phyloP scores from a whole-genome alignment of 2,329 filamentous ascomycete species.

The Lachnellula hyalina region DNA sequence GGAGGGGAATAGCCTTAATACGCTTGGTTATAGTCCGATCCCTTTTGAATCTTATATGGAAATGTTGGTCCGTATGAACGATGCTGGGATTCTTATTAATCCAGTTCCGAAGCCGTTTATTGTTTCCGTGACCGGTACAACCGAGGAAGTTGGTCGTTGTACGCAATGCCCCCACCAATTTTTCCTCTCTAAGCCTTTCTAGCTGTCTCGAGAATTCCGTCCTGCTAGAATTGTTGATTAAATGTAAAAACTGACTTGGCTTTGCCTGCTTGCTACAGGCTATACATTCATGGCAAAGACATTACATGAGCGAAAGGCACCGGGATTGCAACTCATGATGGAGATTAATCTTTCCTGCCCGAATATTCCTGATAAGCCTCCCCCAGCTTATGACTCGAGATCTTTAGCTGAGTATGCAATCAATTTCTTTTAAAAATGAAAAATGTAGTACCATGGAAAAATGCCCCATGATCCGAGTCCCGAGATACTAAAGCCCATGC shows the following conservation, averaged over 20 bases:
- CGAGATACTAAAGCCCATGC: no score
- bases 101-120: conserved; percentile 53
- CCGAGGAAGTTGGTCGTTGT: conserved; percentile 53
- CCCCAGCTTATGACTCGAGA: conserved; percentile 60
- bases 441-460: no score
- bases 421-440: conserved; percentile 33
- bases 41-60: conserved; percentile 53
- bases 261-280: no score
- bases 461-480: no score
- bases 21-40: conserved; percentile 67
- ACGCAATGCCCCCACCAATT: conserved; percentile 27
- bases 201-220: no score
- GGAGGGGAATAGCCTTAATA: conserved; percentile 55
- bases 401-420: conserved; percentile 50
- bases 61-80: conserved; percentile 46
- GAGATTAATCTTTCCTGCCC: conserved; percentile 77
- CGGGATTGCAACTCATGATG: conserved; percentile 43
- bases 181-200: no score
- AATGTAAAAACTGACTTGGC: no score
- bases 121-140: conserved; percentile 64
- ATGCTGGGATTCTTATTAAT: conserved; percentile 8
- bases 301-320: conserved; percentile 13
- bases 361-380: conserved; percentile 63
- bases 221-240: no score
- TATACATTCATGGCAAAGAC: conserved; percentile 32